These are phyloP conservation scores for Petunia hybrid DNA, from an alignment of 305 asterid genomes.

Conservation along the genomic window DNA sequence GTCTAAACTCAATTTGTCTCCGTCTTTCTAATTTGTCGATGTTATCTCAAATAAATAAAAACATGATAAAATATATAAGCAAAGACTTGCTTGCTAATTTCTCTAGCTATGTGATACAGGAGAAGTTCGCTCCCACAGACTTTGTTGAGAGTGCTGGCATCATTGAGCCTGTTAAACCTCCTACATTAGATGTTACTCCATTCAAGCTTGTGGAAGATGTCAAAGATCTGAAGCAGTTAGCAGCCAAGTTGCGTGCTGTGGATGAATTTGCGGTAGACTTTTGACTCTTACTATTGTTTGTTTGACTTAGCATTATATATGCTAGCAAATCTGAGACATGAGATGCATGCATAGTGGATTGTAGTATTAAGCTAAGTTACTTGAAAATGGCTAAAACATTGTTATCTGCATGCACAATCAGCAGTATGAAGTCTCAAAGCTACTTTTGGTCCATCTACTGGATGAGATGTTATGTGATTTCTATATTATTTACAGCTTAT, in stretches of 20 bases:
- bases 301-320: neutral
- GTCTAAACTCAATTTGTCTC: neutral
- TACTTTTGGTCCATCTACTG: neutral
- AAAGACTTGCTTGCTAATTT: constrained; percentile 14
- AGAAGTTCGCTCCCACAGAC: constrained; percentile 65
- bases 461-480: neutral
- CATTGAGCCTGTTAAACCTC: constrained; percentile 68
- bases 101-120: constrained; percentile 55
- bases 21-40: neutral
- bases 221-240: constrained; percentile 88
- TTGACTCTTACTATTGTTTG: constrained; percentile 5
- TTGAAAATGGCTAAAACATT: neutral
- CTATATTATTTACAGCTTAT: neutral
- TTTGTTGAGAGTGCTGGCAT: constrained; percentile 64
- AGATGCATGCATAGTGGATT: neutral
- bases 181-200: constrained; percentile 76
- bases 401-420: neutral
- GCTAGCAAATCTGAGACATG: neutral
- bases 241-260: constrained; percentile 66
- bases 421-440: neutral
- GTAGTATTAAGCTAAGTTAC: neutral
- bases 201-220: constrained; percentile 80
- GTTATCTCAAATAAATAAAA: neutral
- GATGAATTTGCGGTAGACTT: constrained; percentile 90
- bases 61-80: neutral